Evolutionary conservation across 2,329 filamentous ascomycete species (phyloP).

Genomic region (Leptographium procerum): DNA sequence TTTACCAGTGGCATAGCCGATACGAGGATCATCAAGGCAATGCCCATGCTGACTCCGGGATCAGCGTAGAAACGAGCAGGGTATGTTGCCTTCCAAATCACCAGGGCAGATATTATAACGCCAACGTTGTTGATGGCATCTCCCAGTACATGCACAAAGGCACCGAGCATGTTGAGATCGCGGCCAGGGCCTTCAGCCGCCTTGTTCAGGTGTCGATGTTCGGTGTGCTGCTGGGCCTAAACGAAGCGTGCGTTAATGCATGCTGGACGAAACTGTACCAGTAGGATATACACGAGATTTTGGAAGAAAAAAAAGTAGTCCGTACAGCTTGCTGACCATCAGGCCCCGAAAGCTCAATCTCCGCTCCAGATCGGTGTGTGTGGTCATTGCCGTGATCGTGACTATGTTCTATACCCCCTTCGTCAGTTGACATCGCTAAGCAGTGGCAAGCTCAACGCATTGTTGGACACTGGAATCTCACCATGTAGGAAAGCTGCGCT

Average conservation of each 20-base stretch:
- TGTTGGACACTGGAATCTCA: slow-evolving; percentile 15
- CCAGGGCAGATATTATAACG: slow-evolving; percentile 56
- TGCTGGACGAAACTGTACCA: background rate
- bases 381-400: slow-evolving; percentile 14
- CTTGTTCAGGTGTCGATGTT: slow-evolving; percentile 35
- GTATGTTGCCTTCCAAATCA: slow-evolving; percentile 55
- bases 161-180: slow-evolving; percentile 62
- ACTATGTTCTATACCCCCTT: slow-evolving; percentile 14
- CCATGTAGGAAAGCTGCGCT: slow-evolving; percentile 56
- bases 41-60: slow-evolving; percentile 56
- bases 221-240: slow-evolving; percentile 23
- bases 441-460: background rate
- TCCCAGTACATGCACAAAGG: slow-evolving; percentile 58
- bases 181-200: slow-evolving; percentile 25
- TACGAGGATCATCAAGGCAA: slow-evolving; percentile 59
- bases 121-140: slow-evolving; percentile 69
- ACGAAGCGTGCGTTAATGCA: background rate
- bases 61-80: slow-evolving; percentile 58
- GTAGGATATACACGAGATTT: no score
- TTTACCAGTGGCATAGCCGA: slow-evolving; percentile 53
- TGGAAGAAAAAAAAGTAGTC: background rate
- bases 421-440: background rate
- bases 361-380: slow-evolving; percentile 9
- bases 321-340: background rate
- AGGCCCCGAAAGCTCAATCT: background rate